phyloP scores from a whole-genome alignment of 106 monocot genomes.

The Gastrodia elata region DNA sequence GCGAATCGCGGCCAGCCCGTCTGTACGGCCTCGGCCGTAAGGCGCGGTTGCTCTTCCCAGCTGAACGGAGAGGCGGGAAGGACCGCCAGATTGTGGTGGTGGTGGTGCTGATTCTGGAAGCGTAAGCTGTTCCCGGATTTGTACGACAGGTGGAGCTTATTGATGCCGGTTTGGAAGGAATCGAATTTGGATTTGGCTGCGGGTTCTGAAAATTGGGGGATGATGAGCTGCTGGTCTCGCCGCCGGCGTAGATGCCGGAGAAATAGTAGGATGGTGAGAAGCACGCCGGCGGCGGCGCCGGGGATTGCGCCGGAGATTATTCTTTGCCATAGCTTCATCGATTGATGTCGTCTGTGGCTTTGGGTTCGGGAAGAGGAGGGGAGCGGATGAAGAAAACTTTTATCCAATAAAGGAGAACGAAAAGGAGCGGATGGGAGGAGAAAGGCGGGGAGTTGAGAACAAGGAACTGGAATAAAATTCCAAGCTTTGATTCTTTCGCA shows the following conservation, averaged over 20 bases:
- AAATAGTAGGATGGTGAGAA: conserved; percentile 10
- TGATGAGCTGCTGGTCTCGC: not conserved
- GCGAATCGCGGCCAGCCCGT: conserved; percentile 69
- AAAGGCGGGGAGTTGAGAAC: not conserved
- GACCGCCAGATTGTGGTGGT: not conserved
- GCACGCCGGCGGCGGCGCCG: not conserved
- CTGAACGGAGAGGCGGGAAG: conserved; percentile 17
- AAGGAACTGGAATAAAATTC: not conserved
- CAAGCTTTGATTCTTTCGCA: not conserved
- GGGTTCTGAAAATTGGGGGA: not conserved
- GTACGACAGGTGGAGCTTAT: conserved; percentile 17
- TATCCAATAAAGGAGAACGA: not conserved
- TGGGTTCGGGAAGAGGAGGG: not conserved
- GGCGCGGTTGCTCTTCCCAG: conserved; percentile 46
- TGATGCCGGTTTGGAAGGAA: conserved; percentile 13
- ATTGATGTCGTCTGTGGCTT: not conserved
- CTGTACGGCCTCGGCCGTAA: conserved; percentile 40
- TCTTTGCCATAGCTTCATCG: conserved; percentile 28
- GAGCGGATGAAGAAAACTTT: not conserved
- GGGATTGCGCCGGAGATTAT: conserved; percentile 26
- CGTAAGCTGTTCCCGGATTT: conserved; percentile 10
- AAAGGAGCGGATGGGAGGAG: conserved; percentile 1
- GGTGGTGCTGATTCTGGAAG: conserved; percentile 11
- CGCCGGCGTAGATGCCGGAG: conserved; percentile 4
- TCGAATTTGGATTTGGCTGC: conserved; percentile 4